Conservation (phyloP, 1,284 basidiomycete species). For the Ustilago loliicola region DNA sequence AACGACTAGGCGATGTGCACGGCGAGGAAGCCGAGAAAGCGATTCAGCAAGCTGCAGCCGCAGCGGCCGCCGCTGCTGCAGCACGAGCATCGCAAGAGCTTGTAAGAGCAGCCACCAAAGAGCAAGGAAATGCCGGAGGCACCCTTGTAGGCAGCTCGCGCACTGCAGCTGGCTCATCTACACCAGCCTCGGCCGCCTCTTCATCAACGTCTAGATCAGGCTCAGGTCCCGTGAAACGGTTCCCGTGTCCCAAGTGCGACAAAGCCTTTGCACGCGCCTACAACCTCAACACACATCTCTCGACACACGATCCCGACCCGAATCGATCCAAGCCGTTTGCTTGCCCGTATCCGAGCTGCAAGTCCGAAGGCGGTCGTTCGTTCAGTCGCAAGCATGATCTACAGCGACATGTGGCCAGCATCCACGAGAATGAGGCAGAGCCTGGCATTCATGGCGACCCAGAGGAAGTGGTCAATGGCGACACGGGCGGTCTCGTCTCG, state of each 20-base stretch:
- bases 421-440: slow-evolving; percentile 74
- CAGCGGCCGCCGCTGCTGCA: slow-evolving; percentile 37
- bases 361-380: slow-evolving; percentile 76
- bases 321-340: slow-evolving; percentile 85
- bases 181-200: slow-evolving; percentile 13
- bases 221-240: slow-evolving; percentile 54
- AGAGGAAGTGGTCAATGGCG: slow-evolving; percentile 48
- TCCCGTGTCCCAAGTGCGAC: slow-evolving; percentile 65
- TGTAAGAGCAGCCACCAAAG: slow-evolving; percentile 35
- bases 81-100: slow-evolving; percentile 45
- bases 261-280: slow-evolving; percentile 88
- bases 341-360: slow-evolving; percentile 82
- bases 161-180: slow-evolving; percentile 9
- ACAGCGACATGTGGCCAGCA: slow-evolving; percentile 84
- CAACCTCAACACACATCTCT: slow-evolving; percentile 89
- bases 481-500: slow-evolving; percentile 57
- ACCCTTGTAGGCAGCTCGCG: not conserved
- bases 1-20: slow-evolving; percentile 47
- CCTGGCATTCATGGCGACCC: slow-evolving; percentile 60
- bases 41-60: slow-evolving; percentile 48
- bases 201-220: slow-evolving; percentile 8
- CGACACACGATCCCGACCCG: slow-evolving; percentile 82
- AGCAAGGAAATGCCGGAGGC: slow-evolving; percentile 9
- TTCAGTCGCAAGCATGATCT: slow-evolving; percentile 91
- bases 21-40: slow-evolving; percentile 45